A percentile compares a stretch with the other conserved stretches of the same genome.
These are phyloP conservation scores for Sugiyamaella neomexicana DNA, from an alignment of 1,139 yeast genomes.

Conservation along the genomic window DNA sequence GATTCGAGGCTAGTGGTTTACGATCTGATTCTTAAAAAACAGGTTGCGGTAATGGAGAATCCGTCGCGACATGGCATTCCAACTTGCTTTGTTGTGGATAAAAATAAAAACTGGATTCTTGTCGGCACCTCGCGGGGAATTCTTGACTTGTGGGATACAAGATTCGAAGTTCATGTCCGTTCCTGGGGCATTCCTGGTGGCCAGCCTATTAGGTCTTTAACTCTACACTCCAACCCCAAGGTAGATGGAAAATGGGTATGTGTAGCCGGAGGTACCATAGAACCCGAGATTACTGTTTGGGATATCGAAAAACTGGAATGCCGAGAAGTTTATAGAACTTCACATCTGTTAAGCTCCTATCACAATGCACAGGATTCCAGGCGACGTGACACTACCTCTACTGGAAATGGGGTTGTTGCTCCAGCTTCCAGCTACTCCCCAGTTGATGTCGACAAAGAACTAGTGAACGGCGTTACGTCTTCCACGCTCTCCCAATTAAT, in stretches of 20 bases:
- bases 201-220: slow-evolving; percentile 50
- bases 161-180: slow-evolving; percentile 62
- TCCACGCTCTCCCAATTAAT: slow-evolving; percentile 1
- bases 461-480: neutral
- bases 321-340: slow-evolving; percentile 48
- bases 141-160: slow-evolving; percentile 76
- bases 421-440: neutral
- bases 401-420: neutral
- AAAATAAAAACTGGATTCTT: slow-evolving; percentile 58
- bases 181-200: slow-evolving; percentile 59
- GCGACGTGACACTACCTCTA: neutral
- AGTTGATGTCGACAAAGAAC: slow-evolving; percentile 7
- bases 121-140: slow-evolving; percentile 76
- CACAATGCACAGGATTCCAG: slow-evolving; percentile 1
- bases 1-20: slow-evolving; percentile 53
- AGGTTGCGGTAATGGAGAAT: slow-evolving; percentile 48
- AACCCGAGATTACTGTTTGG: slow-evolving; percentile 69
- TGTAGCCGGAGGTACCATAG: slow-evolving; percentile 66
- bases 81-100: slow-evolving; percentile 60
- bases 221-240: slow-evolving; percentile 44
- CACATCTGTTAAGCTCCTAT: slow-evolving; percentile 8
- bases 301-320: slow-evolving; percentile 69
- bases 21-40: slow-evolving; percentile 62
- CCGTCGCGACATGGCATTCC: slow-evolving; percentile 67
- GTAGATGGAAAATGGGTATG: slow-evolving; percentile 48